Conservation (phyloP, 2,329 filamentous ascomycete species). For the Juglanconis juglandina region DNA sequence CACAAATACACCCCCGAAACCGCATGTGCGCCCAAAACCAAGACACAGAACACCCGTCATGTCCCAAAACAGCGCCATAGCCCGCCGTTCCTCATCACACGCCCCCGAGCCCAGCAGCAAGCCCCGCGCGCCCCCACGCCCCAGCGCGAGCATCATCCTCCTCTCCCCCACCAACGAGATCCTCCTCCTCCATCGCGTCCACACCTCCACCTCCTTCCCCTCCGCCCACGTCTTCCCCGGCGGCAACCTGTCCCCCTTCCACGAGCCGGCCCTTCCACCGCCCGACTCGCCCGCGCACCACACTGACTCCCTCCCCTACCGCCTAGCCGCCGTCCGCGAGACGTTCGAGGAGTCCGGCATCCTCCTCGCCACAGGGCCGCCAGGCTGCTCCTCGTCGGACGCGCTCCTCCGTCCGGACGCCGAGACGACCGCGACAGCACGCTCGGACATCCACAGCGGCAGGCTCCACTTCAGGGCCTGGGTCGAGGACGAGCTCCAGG, state of each 20-base stretch:
- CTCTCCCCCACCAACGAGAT: slow-evolving; percentile 85
- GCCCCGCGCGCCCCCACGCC: background rate
- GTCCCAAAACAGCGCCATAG: background rate
- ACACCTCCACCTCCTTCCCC: slow-evolving; percentile 78
- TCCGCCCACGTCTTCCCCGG: slow-evolving; percentile 95
- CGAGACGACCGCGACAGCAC: slow-evolving; percentile 59
- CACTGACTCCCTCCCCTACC: slow-evolving; percentile 67
- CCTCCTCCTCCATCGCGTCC: slow-evolving; percentile 80
- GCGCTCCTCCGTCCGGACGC: slow-evolving; percentile 60
- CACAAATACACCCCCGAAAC: too few species aligned
- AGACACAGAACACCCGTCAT: background rate
- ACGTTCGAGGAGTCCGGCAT: slow-evolving; percentile 95
- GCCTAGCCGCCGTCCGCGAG: slow-evolving; percentile 82
- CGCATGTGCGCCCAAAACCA: background rate
- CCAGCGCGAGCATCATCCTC: slow-evolving; percentile 65
- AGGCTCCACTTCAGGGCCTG: slow-evolving; percentile 66
- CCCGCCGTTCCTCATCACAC: background rate
- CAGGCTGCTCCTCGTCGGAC: slow-evolving; percentile 29
- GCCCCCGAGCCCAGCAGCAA: background rate
- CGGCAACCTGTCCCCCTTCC: slow-evolving; percentile 72
- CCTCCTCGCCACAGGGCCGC: slow-evolving; percentile 56
- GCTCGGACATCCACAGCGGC: slow-evolving; percentile 66
- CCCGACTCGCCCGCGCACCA: slow-evolving; percentile 56
- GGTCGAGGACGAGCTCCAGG: slow-evolving; percentile 33
- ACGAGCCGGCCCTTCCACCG: slow-evolving; percentile 62